Conservation (phyloP, 2,329 filamentous ascomycete genomes). For the Phyllosticta paracitricarpa region DNA sequence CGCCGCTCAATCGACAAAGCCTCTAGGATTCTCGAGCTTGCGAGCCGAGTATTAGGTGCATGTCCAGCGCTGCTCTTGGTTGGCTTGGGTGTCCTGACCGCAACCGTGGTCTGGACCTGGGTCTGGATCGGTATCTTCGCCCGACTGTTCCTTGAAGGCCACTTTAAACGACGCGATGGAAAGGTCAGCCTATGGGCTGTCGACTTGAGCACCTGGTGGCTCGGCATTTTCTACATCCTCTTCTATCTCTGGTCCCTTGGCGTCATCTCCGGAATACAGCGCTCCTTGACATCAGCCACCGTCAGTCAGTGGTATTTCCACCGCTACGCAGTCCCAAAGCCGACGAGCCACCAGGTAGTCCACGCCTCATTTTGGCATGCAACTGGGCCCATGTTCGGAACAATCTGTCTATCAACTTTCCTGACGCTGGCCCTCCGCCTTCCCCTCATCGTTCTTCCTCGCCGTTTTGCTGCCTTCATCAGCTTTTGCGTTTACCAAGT, state of each 20-base stretch:
- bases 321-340: conserved; percentile 67
- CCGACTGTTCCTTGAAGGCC: conserved; percentile 85
- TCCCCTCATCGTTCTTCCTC: conserved; percentile 74
- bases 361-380: conserved; percentile 74
- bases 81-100: conserved; percentile 66
- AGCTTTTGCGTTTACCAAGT: conserved; percentile 67
- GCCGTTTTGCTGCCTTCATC: conserved; percentile 58
- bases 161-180: conserved; percentile 45
- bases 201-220: conserved; percentile 83
- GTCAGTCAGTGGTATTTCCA: conserved; percentile 99
- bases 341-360: conserved; percentile 72
- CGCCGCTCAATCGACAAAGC: conserved; percentile 73
- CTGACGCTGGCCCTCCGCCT: conserved; percentile 71
- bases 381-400: conserved; percentile 78
- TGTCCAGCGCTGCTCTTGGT: conserved; percentile 75
- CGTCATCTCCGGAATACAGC: conserved; percentile 78
- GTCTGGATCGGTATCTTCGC: conserved; percentile 95
- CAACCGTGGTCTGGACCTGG: conserved; percentile 87
- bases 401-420: conserved; percentile 79
- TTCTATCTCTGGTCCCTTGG: conserved; percentile 94
- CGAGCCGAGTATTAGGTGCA: conserved; percentile 73
- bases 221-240: conserved; percentile 83
- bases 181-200: conserved; percentile 63
- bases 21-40: conserved; percentile 84
- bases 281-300: conserved; percentile 84